Percentiles rank a stretch among this genome's conserved stretches.
These are phyloP conservation scores for Xylaria intraflava DNA, from an alignment of 495 filamentous ascomycete genomes.

Conservation along the genomic window DNA sequence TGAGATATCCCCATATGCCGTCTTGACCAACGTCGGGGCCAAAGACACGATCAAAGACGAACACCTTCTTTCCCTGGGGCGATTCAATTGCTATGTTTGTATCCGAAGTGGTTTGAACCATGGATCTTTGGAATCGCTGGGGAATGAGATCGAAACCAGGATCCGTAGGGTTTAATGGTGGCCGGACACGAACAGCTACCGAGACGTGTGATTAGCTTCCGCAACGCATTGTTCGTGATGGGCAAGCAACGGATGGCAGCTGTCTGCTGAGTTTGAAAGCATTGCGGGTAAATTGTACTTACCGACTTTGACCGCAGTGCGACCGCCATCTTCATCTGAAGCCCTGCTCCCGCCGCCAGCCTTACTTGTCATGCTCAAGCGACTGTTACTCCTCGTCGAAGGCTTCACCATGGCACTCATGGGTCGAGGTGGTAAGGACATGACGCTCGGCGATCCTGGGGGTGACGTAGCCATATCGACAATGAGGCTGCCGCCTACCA, in stretches of 20 bases:
- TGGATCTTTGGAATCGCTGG: slow-evolving; percentile 87
- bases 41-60: slow-evolving; percentile 95
- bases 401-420: slow-evolving; percentile 82
- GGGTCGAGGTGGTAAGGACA: slow-evolving; percentile 54
- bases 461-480: slow-evolving; percentile 51
- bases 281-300: slow-evolving; percentile 38
- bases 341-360: slow-evolving; percentile 73
- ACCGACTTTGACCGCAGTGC: slow-evolving; percentile 99
- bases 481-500: not conserved
- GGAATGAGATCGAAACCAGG: slow-evolving; percentile 93
- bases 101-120: slow-evolving; percentile 78
- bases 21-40: slow-evolving; percentile 76
- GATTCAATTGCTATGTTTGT: slow-evolving; percentile 86
- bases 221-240: slow-evolving; percentile 2
- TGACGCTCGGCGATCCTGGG: slow-evolving; percentile 43
- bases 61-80: slow-evolving; percentile 84
- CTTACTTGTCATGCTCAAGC: slow-evolving; percentile 81
- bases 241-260: not conserved
- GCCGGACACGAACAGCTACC: slow-evolving; percentile 87
- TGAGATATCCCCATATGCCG: slow-evolving; percentile 90
- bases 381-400: slow-evolving; percentile 71
- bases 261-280: not conserved
- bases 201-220: slow-evolving; percentile 18
- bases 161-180: slow-evolving; percentile 74
- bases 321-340: slow-evolving; percentile 81